Percentiles rank a stretch among this genome's conserved stretches.
Conservation (phyloP, 2,329 filamentous ascomycete genomes). For the Fusarium secorum region DNA sequence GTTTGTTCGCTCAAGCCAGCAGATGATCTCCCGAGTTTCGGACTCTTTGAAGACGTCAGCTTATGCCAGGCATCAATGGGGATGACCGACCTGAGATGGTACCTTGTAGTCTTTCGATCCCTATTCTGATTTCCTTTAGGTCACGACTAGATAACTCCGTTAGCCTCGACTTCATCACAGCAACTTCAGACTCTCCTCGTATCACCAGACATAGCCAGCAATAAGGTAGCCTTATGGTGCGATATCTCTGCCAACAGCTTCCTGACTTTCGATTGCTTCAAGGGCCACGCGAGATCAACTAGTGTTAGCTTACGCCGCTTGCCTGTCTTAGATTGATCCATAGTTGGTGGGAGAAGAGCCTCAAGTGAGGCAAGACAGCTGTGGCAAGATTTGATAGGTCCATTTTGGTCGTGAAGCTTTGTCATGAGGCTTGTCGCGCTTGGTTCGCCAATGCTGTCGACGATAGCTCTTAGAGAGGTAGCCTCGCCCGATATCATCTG, state of each 20-base stretch:
- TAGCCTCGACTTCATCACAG: fast-evolving
- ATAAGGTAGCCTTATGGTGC: neutral
- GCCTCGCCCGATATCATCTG: neutral
- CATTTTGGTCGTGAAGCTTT: neutral
- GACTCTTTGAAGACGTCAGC: fast-evolving
- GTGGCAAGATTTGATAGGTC: neutral
- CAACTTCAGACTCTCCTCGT: neutral
- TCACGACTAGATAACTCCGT: neutral
- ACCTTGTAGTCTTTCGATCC: neutral
- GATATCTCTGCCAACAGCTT: neutral
- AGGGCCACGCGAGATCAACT: neutral
- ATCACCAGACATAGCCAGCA: neutral
- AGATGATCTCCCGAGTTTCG: neutral
- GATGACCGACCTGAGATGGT: neutral
- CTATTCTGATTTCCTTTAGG: neutral
- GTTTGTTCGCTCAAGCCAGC: neutral
- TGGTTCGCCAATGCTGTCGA: neutral
- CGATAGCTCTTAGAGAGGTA: neutral
- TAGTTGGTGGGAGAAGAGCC: neutral
- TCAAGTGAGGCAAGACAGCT: neutral
- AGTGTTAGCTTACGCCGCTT: neutral
- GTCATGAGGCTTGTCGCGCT: fast-evolving
- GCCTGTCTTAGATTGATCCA: neutral
- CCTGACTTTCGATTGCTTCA: neutral
- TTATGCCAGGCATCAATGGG: fast-evolving